Evolutionary conservation across 2,329 filamentous ascomycete species (phyloP), one percentile per base, ranked within the genome.

Genomic region (Trichophyton verrucosum): DNA sequence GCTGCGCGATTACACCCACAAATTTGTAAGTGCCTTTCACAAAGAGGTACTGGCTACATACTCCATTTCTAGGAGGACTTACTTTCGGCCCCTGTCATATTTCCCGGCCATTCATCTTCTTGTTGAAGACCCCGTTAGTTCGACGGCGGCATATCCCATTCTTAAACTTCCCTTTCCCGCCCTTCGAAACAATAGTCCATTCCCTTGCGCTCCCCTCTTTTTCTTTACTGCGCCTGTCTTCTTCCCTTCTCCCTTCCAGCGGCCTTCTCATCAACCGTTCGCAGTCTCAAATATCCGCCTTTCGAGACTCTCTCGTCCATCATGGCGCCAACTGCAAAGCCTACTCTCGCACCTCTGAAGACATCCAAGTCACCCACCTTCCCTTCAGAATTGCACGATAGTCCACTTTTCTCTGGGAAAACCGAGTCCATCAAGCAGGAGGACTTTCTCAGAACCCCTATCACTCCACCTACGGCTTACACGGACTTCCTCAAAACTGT

Each of bases 401-500:
- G 69, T 33, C 64, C 66, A 5, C 61, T 68, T 30, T 67, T 67
- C 33, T 65, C 85, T 57, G 78, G 77, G 58, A 79, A 80, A 55
- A 78, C 83, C 20, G 76, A 80, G 60, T 80, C 82, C 67, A 82
- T 91, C 78, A 92, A 91, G 74, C 82, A 87, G 66, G 80, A 87
- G 61, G 82, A 85, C 62, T 75, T 80, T 51, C 75, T 84, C 61
- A 87, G 85, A 76, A 96, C 91, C 3, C 91, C 91, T 57, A 95
- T 97, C 73, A 95, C 88, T 58, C 92, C 92, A 59, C 92, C 92
- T 2, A 80, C 83, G 22, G 91, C 92, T 61, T 97, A 97, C 72
- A 87, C 89, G 66, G 91, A 97, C 70, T 97, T 96, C 71, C 85
- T 97, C 64, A 92, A 91, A 76, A 85, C 86, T 63, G 84, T 95